Evolutionary conservation across 2,329 filamentous ascomycete genomes (phyloP), one percentile per base, ranked within the genome.

Genomic region (Sporothrix sp.): DNA sequence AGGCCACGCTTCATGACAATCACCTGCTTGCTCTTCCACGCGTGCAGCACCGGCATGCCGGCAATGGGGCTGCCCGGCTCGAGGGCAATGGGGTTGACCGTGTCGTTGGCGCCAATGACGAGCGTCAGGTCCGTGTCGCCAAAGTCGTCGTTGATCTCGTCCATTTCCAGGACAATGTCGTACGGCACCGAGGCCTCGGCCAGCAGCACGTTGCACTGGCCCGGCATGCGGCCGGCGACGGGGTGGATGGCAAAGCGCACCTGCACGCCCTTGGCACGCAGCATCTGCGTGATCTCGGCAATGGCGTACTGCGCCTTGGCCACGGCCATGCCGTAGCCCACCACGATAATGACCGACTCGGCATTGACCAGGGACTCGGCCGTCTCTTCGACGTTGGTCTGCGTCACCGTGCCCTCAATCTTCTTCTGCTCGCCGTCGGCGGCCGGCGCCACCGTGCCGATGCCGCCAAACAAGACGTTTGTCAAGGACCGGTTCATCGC

Each of bases 141-240:
- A 64, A 95, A 95, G 61, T 95, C 88, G 56, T 94, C 88, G 65
- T 95, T 95, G 69, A 95, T 94, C 71, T 95, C 89, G 59, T 95
- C 89, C 88, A 95, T 95, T 68, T 95, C 88, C 40, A 94, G 75
- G 25, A 95, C 88, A 51, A 95, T 91, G 59, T 95, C 89, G 61
- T 95, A 95, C 3, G 87, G 87, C 27, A 95, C 89, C 30, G 78
- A 84, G 1, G 89, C 89, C 65, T 95, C 89, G 0, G 89, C 89
- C 13, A 95, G 79, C 2, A 95, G 73, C 4, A 95, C 88, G 61
- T 95, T 95, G 69, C 88, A 95, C 67, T 95, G 89, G 0, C 89
- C 89, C 0, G 89, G 89, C 89, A 95, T 95, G 28, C 89, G 80
- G 10, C 89, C 89, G 0, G 89, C 89, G 25, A 95, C 88, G 0